A percentile compares a stretch with the other conserved stretches of the same genome.
Evolutionary conservation across 805 yeast genomes (phyloP).

Genomic region (Kuraishia floccosa): DNA sequence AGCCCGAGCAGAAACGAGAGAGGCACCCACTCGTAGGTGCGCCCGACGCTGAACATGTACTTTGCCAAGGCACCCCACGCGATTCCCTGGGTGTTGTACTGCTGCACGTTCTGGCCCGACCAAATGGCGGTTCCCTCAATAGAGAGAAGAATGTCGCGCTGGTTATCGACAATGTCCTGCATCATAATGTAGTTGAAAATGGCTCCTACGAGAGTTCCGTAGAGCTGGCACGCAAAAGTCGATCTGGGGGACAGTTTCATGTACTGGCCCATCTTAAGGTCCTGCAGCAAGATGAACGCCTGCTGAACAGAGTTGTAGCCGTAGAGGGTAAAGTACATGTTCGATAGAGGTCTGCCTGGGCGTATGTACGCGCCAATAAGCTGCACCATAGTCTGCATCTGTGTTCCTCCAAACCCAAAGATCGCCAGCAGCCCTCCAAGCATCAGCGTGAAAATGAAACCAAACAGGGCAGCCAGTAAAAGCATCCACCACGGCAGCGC

Average conservation of each 20-base stretch:
- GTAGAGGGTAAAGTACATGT: conserved; percentile 50
- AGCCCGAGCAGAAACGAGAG: conserved; percentile 55
- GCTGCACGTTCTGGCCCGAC: conserved; percentile 31
- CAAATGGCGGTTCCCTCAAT: conserved; percentile 19
- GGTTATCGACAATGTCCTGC: conserved; percentile 25
- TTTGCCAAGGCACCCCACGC: conserved; percentile 60
- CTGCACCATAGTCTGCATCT: conserved; percentile 53
- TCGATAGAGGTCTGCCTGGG: conserved; percentile 51
- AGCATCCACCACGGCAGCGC: conserved; percentile 58
- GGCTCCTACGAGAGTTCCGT: conserved; percentile 31
- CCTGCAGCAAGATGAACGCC: conserved; percentile 41
- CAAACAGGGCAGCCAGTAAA: conserved; percentile 43
- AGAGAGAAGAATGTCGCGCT: conserved; percentile 19
- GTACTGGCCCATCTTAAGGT: conserved; percentile 57
- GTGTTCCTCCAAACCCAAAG: conserved; percentile 47
- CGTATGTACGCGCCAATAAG: conserved; percentile 53
- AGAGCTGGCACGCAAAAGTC: conserved; percentile 38
- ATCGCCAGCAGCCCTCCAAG: conserved; percentile 56
- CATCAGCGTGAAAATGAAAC: conserved; percentile 36
- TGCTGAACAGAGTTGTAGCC: conserved; percentile 48
- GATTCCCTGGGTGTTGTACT: conserved; percentile 42
- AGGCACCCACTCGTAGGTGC: conserved; percentile 39
- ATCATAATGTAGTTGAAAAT: conserved; percentile 29
- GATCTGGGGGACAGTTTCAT: conserved; percentile 52
- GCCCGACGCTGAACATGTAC: conserved; percentile 36